Conservation (phyloP, 495 filamentous ascomycete genomes). For the Lasiosphaeria ovina region DNA sequence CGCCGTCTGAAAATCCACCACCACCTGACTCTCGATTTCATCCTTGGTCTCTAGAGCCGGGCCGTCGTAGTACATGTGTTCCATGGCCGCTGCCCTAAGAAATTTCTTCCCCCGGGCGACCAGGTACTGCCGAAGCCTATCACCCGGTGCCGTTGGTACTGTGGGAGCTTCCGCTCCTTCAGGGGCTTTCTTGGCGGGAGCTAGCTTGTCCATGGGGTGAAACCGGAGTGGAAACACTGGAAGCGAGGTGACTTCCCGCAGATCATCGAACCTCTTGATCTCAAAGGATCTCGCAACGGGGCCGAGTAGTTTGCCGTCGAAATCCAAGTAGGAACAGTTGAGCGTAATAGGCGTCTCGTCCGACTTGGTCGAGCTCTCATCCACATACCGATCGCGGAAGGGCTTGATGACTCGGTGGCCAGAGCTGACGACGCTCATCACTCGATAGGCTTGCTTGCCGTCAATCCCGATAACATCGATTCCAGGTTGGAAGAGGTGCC, state of each 20-base stretch:
- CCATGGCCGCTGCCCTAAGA: conserved; percentile 24
- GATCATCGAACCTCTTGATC: conserved; percentile 36
- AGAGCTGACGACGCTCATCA: no score
- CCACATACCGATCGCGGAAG: no score
- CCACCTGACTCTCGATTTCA: conserved; percentile 44
- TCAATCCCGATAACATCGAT: no score
- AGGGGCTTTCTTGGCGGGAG: background rate
- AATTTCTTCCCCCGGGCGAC: conserved; percentile 36
- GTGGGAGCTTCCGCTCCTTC: background rate
- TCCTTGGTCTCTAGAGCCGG: conserved; percentile 28
- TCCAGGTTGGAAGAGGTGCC: no score
- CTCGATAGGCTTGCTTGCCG: no score
- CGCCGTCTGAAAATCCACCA: conserved; percentile 45
- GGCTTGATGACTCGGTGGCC: no score
- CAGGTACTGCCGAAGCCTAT: conserved; percentile 21
- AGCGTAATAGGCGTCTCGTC: no score
- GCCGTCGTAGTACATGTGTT: conserved; percentile 41
- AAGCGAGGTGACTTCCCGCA: conserved; percentile 34
- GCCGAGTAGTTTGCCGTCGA: conserved; percentile 40
- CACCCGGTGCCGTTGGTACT: conserved; percentile 12
- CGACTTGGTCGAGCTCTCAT: no score
- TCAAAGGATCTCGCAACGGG: conserved; percentile 30
- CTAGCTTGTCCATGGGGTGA: background rate
- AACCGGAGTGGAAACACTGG: conserved; percentile 38
- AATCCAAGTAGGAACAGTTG: conserved; percentile 44